These are phyloP conservation scores for Clonostachys solani DNA, from an alignment of 2,329 filamentous ascomycete species.

Conservation along the genomic window DNA sequence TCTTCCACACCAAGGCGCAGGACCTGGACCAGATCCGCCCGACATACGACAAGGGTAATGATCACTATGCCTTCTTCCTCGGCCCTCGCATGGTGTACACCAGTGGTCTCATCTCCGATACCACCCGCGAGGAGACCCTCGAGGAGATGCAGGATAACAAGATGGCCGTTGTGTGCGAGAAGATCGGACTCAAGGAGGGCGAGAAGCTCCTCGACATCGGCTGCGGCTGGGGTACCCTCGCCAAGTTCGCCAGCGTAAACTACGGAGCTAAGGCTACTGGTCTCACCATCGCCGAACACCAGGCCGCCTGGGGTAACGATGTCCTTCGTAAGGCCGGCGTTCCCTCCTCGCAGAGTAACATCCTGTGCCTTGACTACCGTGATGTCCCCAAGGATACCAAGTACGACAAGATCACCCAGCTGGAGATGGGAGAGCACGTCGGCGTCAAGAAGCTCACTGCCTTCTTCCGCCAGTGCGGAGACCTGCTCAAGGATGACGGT, in stretches of 20 bases:
- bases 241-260: conserved; percentile 88
- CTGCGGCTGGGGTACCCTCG: conserved; percentile 93
- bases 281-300: conserved; percentile 91
- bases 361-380: conserved; percentile 96
- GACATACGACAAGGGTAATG: conserved; percentile 96
- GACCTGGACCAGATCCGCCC: conserved; percentile 95
- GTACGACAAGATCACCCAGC: conserved; percentile 94
- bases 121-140: conserved; percentile 81
- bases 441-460: conserved; percentile 81
- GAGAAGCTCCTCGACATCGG: conserved; percentile 90
- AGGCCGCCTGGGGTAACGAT: conserved; percentile 94
- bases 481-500: conserved; percentile 96
- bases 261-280: conserved; percentile 84
- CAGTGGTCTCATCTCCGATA: conserved; percentile 86
- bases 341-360: conserved; percentile 80
- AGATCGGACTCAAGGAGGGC: conserved; percentile 78
- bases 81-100: conserved; percentile 99
- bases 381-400: conserved; percentile 65
- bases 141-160: conserved; percentile 99
- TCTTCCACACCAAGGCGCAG: conserved; percentile 77
- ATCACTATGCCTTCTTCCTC: conserved; percentile 98
- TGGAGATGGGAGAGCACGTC: conserved; percentile 99
- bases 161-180: conserved; percentile 90
- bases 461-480: conserved; percentile 83
- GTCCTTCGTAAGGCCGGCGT: conserved; percentile 80